A percentile compares a stretch with the other conserved stretches of the same genome.
These are phyloP conservation scores for Ilex paraguariensis DNA, from an alignment of 305 asterid genomes.

Conservation along the genomic window DNA sequence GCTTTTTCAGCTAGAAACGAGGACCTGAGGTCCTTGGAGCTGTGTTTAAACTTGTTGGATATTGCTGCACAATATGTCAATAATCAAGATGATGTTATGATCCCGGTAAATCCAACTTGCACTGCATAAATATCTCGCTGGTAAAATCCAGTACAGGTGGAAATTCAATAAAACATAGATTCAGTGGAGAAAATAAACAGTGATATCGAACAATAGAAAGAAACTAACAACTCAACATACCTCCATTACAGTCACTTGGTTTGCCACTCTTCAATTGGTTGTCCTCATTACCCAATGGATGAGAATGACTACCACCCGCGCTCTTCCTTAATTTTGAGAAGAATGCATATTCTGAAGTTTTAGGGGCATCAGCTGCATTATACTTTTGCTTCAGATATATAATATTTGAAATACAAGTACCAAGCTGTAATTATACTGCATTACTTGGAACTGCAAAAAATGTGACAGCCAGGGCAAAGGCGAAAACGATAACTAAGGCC, in stretches of 20 bases:
- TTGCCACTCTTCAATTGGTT: neutral
- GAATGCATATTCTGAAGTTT: slow-evolving; percentile 3
- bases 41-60: neutral
- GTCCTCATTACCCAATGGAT: neutral
- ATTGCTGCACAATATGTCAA: neutral
- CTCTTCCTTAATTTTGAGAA: neutral
- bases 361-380: neutral
- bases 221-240: neutral
- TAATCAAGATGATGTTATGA: neutral
- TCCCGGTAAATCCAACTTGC: neutral
- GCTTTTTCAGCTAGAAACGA: neutral
- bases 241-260: neutral
- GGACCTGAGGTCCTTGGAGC: neutral
- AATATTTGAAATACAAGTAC: too few relatives aligned
- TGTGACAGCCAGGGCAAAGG: too few relatives aligned
- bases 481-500: too few relatives aligned
- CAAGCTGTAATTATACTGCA: neutral
- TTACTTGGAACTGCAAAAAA: neutral
- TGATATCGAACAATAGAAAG: too few relatives aligned
- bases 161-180: too few relatives aligned
- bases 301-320: neutral
- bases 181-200: too few relatives aligned
- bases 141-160: neutral
- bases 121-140: too few relatives aligned
- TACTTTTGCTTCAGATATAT: neutral